phyloP scores from a whole-genome alignment of 2,329 filamentous ascomycete genomes.

The Blumeriella jaapii region DNA sequence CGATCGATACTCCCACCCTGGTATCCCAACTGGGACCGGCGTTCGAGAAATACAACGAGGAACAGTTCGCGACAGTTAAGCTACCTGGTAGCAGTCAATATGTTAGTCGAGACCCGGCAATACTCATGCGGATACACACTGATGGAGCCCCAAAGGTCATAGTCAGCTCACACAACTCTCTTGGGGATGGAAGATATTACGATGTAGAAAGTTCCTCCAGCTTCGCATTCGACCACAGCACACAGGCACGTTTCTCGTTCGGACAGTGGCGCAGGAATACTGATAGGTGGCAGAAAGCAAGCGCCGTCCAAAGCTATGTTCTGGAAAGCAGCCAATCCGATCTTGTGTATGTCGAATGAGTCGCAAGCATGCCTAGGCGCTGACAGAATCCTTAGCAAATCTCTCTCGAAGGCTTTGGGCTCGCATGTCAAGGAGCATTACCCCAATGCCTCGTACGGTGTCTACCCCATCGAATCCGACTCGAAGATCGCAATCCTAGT shows the following conservation, averaged over 20 bases:
- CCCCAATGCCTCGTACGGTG: slow-evolving; percentile 66
- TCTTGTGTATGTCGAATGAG: slow-evolving; percentile 53
- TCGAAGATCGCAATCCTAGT: slow-evolving; percentile 68
- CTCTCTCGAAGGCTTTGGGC: slow-evolving; percentile 65
- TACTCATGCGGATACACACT: slow-evolving; percentile 4
- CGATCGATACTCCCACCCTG: slow-evolving; percentile 55
- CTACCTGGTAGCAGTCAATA: slow-evolving; percentile 74
- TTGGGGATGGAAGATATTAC: slow-evolving; percentile 76
- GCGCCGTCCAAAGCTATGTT: slow-evolving; percentile 65
- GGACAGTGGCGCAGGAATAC: background rate
- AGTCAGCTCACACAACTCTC: slow-evolving; percentile 74
- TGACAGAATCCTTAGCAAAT: slow-evolving; percentile 48
- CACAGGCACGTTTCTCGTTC: slow-evolving; percentile 43
- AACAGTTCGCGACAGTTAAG: slow-evolving; percentile 82
- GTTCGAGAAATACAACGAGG: slow-evolving; percentile 91
- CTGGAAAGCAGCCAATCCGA: slow-evolving; percentile 68
- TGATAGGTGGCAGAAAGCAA: slow-evolving; percentile 56
- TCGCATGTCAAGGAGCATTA: slow-evolving; percentile 82
- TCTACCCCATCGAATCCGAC: slow-evolving; percentile 70
- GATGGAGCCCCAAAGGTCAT: slow-evolving; percentile 42
- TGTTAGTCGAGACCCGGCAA: slow-evolving; percentile 35
- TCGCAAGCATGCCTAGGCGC: background rate
- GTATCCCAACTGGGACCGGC: slow-evolving; percentile 66
- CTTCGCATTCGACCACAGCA: slow-evolving; percentile 77
- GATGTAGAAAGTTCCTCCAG: slow-evolving; percentile 81